phyloP scores from a whole-genome alignment of 1,284 basidiomycete genomes.

The Clitocybe nebularis region DNA sequence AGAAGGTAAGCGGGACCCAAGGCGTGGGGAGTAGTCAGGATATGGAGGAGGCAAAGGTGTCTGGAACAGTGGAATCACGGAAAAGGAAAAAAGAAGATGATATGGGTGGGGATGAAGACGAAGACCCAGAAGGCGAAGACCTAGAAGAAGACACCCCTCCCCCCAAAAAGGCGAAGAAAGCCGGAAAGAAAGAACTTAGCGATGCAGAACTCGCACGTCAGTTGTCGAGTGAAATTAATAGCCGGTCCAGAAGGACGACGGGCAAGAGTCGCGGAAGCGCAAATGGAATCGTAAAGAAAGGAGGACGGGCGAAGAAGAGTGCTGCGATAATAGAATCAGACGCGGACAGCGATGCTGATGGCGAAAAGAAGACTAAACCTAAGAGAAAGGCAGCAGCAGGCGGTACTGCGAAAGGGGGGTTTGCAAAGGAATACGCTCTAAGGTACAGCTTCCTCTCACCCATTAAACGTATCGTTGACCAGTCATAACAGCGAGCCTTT shows the following conservation, averaged over 20 bases:
- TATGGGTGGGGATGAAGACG: conserved; percentile 28
- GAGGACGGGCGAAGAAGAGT: conserved; percentile 46
- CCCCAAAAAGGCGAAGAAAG: conserved; percentile 42
- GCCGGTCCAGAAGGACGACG: conserved; percentile 49
- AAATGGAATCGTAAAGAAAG: conserved; percentile 40
- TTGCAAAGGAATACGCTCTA: conserved; percentile 72
- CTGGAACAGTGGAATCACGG: conserved; percentile 24
- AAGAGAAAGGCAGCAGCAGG: conserved; percentile 33
- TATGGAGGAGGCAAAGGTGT: conserved; percentile 28
- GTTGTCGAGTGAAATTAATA: conserved; percentile 69
- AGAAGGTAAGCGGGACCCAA: conserved; percentile 43
- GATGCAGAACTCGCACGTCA: conserved; percentile 71
- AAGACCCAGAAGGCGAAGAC: conserved; percentile 25
- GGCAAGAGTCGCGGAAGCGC: conserved; percentile 32
- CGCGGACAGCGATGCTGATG: conserved; percentile 38
- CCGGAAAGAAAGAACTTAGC: conserved; percentile 40
- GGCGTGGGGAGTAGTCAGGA: conserved; percentile 27
- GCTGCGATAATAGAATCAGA: conserved; percentile 54
- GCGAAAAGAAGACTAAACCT: conserved; percentile 34
- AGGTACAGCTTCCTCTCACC: conserved; percentile 45
- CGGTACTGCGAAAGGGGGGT: conserved; percentile 58
- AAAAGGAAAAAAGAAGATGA: conserved; percentile 36
- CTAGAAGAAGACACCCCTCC: conserved; percentile 30
- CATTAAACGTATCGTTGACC: background rate
- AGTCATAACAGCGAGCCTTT: conserved; percentile 52